Conservation (phyloP, 805 yeast species). For the Lipomyces spencermartinsiae region DNA sequence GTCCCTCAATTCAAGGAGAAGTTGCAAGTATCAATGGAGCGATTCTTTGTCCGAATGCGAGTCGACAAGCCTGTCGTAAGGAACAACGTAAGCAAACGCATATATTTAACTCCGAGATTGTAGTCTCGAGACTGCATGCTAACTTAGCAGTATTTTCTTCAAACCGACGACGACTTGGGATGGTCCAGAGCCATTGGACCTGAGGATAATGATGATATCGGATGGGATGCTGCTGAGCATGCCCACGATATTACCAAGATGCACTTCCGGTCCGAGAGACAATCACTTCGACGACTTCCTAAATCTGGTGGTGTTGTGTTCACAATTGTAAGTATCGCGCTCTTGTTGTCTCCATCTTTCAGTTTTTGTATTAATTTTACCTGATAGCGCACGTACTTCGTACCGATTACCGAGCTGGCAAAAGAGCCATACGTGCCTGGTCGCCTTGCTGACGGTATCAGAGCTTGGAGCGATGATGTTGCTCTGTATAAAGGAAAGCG, state of each 20-base stretch:
- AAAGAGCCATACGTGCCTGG: conserved; percentile 68
- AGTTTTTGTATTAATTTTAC: not conserved
- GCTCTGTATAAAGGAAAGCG: conserved; percentile 62
- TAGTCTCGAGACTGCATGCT: not conserved
- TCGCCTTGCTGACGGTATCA: conserved; percentile 63
- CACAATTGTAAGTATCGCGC: conserved; percentile 50
- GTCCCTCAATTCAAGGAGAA: conserved; percentile 69
- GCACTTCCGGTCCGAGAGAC: conserved; percentile 69
- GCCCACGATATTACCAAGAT: conserved; percentile 57
- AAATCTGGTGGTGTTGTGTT: conserved; percentile 62
- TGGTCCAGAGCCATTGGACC: conserved; percentile 72
- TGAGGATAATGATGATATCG: conserved; percentile 58
- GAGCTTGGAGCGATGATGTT: conserved; percentile 67
- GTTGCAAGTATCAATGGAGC: conserved; percentile 67
- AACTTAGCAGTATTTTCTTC: conserved; percentile 58
- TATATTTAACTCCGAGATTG: not conserved
- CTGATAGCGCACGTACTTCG: conserved; percentile 59
- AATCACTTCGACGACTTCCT: conserved; percentile 66
- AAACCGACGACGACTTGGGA: conserved; percentile 65
- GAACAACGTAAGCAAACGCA: conserved; percentile 47
- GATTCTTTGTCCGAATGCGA: conserved; percentile 62
- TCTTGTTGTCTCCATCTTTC: not conserved
- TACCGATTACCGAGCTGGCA: conserved; percentile 60
- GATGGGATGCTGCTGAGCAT: conserved; percentile 64
- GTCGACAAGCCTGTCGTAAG: conserved; percentile 70